Evolutionary conservation across 1,139 yeast genomes (phyloP).

Genomic region (Pneumocystis carinii): DNA sequence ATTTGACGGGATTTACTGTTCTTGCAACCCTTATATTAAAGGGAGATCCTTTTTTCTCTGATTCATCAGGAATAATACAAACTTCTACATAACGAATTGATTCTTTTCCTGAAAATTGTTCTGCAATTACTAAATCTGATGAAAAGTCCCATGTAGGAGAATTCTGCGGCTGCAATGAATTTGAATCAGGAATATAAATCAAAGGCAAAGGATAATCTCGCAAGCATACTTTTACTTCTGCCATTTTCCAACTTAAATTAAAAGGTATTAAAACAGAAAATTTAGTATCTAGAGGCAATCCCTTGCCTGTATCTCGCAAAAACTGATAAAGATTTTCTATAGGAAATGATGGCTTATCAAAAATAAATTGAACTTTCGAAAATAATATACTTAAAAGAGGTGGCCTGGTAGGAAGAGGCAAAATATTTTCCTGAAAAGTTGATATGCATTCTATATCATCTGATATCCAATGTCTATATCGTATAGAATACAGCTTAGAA

Average conservation of each 20-base stretch:
- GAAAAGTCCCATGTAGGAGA: conserved; percentile 21
- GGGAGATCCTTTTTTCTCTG: conserved; percentile 26
- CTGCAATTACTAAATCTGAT: conserved; percentile 37
- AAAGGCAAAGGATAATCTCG: conserved; percentile 59
- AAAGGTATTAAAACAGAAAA: conserved; percentile 61
- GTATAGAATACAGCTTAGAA: conserved; percentile 38
- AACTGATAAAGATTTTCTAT: conserved; percentile 41
- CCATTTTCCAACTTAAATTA: conserved; percentile 33
- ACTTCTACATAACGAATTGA: conserved; percentile 46
- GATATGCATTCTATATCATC: conserved; percentile 14
- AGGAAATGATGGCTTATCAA: conserved; percentile 44
- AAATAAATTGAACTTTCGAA: conserved; percentile 39
- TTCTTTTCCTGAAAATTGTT: conserved; percentile 32
- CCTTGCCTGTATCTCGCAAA: conserved; percentile 62
- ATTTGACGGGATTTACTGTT: conserved; percentile 62
- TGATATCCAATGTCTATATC: conserved; percentile 33
- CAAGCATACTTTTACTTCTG: conserved; percentile 40
- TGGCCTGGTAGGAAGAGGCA: conserved; percentile 47
- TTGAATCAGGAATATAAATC: conserved; percentile 26
- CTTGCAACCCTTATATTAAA: conserved; percentile 57
- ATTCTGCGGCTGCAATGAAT: conserved; percentile 23
- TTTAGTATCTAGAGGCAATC: conserved; percentile 53
- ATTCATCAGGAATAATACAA: conserved; percentile 39
- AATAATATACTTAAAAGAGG: conserved; percentile 47
- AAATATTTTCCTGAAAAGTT: conserved; percentile 33